Evolutionary conservation across 2,329 filamentous ascomycete genomes (phyloP).

Genomic region (Alternaria gaisen): DNA sequence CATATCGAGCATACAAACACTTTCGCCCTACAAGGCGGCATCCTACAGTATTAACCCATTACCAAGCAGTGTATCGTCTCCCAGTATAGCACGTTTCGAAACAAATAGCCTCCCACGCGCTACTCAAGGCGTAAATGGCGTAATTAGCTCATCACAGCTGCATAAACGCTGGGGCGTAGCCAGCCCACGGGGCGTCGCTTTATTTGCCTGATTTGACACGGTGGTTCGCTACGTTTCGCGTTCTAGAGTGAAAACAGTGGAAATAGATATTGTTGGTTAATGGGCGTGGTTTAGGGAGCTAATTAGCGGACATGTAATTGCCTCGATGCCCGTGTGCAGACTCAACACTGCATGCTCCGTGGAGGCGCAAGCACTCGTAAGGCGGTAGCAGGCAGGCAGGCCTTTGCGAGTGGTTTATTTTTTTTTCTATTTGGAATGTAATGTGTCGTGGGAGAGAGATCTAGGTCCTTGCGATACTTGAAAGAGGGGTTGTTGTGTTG

Average conservation of each 20-base stretch:
- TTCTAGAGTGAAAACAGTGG: not conserved
- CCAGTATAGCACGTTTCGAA: not conserved
- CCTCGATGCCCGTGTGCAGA: too few relatives aligned
- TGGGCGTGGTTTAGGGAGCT: not conserved
- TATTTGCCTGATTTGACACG: not conserved
- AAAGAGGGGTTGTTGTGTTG: not conserved
- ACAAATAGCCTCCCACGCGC: not conserved
- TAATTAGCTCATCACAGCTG: not conserved
- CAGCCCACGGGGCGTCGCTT: not conserved
- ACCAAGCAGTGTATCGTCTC: not conserved
- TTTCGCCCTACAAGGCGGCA: not conserved
- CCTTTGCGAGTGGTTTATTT: not conserved
- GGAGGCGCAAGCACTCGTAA: not conserved
- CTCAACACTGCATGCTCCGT: not conserved
- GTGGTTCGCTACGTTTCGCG: not conserved
- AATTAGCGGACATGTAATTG: not conserved
- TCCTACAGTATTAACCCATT: not conserved
- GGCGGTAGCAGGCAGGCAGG: not conserved
- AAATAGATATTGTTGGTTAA: not conserved
- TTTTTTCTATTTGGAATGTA: not conserved
- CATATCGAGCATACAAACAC: not conserved
- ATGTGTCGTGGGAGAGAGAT: not conserved
- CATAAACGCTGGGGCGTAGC: conserved; percentile 2
- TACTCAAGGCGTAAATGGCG: not conserved
- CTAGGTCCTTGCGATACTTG: not conserved